phyloP scores from a whole-genome alignment of 257 asterid species.

The Fraxinus quadrangulata region DNA sequence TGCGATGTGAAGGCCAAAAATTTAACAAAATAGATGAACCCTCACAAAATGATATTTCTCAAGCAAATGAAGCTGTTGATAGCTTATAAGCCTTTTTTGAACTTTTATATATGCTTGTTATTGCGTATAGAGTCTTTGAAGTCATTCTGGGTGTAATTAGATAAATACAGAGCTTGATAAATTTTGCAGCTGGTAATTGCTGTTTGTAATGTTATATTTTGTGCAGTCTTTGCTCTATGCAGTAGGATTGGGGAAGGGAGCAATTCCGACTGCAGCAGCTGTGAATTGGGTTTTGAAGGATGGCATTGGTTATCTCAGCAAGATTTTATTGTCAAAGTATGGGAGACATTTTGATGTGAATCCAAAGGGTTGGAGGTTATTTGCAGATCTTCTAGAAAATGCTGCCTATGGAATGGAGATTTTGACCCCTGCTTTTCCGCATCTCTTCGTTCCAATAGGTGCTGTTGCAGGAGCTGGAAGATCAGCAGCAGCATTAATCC shows the following conservation, averaged over 20 bases:
- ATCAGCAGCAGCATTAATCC: conserved; percentile 91
- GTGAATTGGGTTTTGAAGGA: conserved; percentile 98
- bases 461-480: conserved; percentile 97
- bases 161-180: not conserved
- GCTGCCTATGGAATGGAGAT: conserved; percentile 97
- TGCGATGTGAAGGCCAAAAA: not conserved
- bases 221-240: conserved; percentile 90
- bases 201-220: not conserved
- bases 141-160: not conserved
- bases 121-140: not conserved
- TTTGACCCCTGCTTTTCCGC: conserved; percentile 93
- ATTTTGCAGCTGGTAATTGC: not conserved
- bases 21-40: not conserved
- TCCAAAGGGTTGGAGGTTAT: conserved; percentile 97
- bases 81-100: not conserved
- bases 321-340: conserved; percentile 82
- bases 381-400: conserved; percentile 89
- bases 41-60: not conserved
- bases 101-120: not conserved
- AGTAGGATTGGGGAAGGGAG: conserved; percentile 96
- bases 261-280: conserved; percentile 98
- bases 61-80: not conserved
- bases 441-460: conserved; percentile 93
- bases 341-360: conserved; percentile 97
- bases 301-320: conserved; percentile 93